Base-by-base conservation (phyloP, 1,284 basidiomycete genomes). In the Leccinum griseonigrum region DNA sequence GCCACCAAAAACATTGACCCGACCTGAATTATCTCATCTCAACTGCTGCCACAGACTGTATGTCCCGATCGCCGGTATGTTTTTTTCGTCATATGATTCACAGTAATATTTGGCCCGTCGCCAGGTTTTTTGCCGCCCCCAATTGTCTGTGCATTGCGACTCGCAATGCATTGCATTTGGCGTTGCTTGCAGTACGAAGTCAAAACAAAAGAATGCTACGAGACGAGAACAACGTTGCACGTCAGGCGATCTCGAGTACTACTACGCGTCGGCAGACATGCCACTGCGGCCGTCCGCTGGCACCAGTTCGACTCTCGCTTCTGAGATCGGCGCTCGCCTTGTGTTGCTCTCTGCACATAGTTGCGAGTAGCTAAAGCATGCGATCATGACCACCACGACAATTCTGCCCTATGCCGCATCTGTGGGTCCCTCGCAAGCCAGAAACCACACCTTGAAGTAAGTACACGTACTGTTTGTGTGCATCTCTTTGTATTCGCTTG, bases 21-120 rank as follows among this genome's bases (percentile, higher is more conserved):
- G 40, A 56, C 34, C n/a, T 18, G 22, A 18, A 52, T 69, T 63
- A 68, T 59, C 60, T 69, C 67, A 70, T 57, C 29, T 66, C 57
- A 43, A 59, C 60, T 57, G 54, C 66, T 48, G 46, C 46, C 46
- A 48, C 46, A 48, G 46, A 18, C 46, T 11, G 46, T 13, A 48
- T 18, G 18, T 48, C 18, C 46, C 46, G 50, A 51, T 29, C 50
- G 4, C 26, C 28, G 50, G 29, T 58, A 66, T 66, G 53, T 57
- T 58, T 54, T 58, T 52, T 57, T 16, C 43, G 36, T 54, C 46
- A 29, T 43, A 64, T 4, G 26, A 6, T 48, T 8, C 32, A 28
- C 10, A 13, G 46, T 51, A 10, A 9, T 14, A 57, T 11, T n/a
- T 34, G 29, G 22, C 29, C 56, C 9, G 6, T 48, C n/a, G 13